Evolutionary conservation across 768 basidiomycete species (phyloP).

Genomic region (Hericium coralloides): DNA sequence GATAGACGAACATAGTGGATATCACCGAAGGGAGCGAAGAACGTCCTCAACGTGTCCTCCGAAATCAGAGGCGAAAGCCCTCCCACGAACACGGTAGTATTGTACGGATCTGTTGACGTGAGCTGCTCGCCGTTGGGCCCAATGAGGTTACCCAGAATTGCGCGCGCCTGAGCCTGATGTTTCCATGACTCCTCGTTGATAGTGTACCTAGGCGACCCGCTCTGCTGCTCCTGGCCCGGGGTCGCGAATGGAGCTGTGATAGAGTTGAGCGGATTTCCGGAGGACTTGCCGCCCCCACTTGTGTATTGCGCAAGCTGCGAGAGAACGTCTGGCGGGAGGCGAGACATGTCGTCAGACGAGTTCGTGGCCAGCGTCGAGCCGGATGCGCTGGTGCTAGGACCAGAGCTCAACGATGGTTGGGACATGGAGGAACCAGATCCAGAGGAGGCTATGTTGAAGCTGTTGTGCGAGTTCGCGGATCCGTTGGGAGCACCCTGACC

Average conservation of each 20-base stretch:
- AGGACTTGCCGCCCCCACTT: constrained; percentile 2
- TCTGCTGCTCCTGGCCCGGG: constrained; percentile 32
- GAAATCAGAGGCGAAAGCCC: constrained; percentile 82
- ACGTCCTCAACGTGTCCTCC: constrained; percentile 85
- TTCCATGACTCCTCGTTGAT: constrained; percentile 75
- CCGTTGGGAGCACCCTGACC: constrained; percentile 11
- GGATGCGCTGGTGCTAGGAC: constrained; percentile 37
- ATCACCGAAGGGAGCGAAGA: constrained; percentile 88
- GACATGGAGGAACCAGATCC: constrained; percentile 28
- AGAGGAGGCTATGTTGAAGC: constrained; percentile 29
- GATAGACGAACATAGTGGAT: constrained; percentile 71
- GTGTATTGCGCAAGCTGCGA: constrained; percentile 34
- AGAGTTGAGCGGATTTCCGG: constrained; percentile 16
- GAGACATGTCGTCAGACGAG: constrained; percentile 46
- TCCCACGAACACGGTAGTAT: constrained; percentile 93
- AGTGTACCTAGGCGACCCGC: constrained; percentile 35
- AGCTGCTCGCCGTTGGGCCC: constrained; percentile 83
- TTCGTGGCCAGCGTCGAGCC: constrained; percentile 41
- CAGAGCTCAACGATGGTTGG: constrained; percentile 22
- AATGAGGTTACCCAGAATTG: constrained; percentile 74
- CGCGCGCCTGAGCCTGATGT: constrained; percentile 75
- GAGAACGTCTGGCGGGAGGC: constrained; percentile 35
- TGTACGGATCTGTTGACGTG: constrained; percentile 89
- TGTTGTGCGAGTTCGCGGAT: constrained; percentile 18
- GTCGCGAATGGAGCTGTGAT: constrained; percentile 33